A percentile compares a stretch with the other conserved stretches of the same genome.
Conservation (phyloP, 176 grass and related monocot species). For the Aegilops umbellulata region DNA sequence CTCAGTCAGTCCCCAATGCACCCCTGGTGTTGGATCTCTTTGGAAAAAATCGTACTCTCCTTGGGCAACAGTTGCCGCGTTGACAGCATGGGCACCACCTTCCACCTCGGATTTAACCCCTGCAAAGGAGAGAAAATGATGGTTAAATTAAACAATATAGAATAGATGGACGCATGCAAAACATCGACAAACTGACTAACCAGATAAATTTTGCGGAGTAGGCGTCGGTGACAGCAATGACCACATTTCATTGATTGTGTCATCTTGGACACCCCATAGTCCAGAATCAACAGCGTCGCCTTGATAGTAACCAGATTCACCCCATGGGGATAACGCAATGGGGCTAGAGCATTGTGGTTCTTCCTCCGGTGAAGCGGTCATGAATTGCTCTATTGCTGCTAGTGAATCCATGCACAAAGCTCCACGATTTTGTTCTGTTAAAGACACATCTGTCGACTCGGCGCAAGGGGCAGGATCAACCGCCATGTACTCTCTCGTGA, state of each 20-base stretch:
- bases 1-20: conserved; percentile 30
- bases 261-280: conserved; percentile 46
- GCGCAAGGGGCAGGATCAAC: conserved; percentile 27
- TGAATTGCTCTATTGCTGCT: conserved; percentile 25
- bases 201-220: conserved; percentile 33
- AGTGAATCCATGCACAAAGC: conserved; percentile 31
- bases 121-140: conserved; percentile 24
- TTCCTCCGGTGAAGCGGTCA: conserved; percentile 31
- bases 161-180: conserved; percentile 10
- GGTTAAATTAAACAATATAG: not conserved
- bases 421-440: conserved; percentile 45
- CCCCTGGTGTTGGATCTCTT: conserved; percentile 20
- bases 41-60: conserved; percentile 16
- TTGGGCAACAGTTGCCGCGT: conserved; percentile 22
- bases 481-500: conserved; percentile 16
- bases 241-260: conserved; percentile 47
- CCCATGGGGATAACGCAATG: conserved; percentile 46
- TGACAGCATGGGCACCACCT: not conserved
- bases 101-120: conserved; percentile 22
- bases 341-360: conserved; percentile 50
- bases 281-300: conserved; percentile 44
- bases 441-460: conserved; percentile 28
- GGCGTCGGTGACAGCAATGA: conserved; percentile 47
- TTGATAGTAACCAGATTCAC: conserved; percentile 50
- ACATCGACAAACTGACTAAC: conserved; percentile 33